A percentile compares a stretch with the other conserved stretches of the same genome.
Evolutionary conservation across 1,284 basidiomycete species (phyloP).

Genomic region (Ceratobasidium sp.): DNA sequence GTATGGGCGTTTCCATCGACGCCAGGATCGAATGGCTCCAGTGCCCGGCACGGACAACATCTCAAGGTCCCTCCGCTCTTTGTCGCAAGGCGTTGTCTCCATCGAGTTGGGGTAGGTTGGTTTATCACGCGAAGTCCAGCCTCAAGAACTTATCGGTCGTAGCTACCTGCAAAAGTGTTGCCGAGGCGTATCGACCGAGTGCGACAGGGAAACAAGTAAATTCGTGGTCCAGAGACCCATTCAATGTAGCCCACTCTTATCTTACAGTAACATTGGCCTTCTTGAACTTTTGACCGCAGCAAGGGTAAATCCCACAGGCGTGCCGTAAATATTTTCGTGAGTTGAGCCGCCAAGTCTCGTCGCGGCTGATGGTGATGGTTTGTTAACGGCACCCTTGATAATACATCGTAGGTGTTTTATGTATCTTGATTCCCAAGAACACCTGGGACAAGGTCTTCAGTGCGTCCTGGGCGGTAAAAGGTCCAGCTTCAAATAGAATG

Average conservation of each 20-base stretch:
- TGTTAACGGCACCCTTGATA: conserved; percentile 27
- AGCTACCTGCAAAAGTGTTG: background rate
- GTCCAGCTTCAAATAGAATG: too few relatives aligned
- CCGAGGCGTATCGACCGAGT: background rate
- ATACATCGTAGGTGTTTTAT: background rate
- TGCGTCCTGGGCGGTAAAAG: too few relatives aligned
- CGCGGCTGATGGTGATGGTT: conserved; percentile 3
- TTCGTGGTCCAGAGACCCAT: background rate
- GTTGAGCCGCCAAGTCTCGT: conserved; percentile 10
- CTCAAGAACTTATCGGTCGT: background rate
- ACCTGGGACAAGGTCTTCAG: background rate
- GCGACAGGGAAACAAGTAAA: background rate
- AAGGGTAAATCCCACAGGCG: conserved; percentile 10
- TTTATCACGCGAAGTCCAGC: background rate
- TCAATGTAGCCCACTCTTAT: conserved; percentile 14
- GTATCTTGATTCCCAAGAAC: background rate
- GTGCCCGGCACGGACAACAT: conserved; percentile 2
- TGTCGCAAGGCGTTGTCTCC: background rate
- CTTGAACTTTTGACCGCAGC: conserved; percentile 32
- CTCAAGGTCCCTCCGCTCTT: background rate
- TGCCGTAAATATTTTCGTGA: conserved; percentile 38
- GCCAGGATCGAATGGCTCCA: background rate
- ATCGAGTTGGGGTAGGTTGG: background rate
- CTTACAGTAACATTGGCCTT: background rate
- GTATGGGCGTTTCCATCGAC: conserved; percentile 21